A percentile compares a stretch with the other conserved stretches of the same genome.
Evolutionary conservation across 805 yeast species (phyloP).

Genomic region (Saturnispora zaruensis): DNA sequence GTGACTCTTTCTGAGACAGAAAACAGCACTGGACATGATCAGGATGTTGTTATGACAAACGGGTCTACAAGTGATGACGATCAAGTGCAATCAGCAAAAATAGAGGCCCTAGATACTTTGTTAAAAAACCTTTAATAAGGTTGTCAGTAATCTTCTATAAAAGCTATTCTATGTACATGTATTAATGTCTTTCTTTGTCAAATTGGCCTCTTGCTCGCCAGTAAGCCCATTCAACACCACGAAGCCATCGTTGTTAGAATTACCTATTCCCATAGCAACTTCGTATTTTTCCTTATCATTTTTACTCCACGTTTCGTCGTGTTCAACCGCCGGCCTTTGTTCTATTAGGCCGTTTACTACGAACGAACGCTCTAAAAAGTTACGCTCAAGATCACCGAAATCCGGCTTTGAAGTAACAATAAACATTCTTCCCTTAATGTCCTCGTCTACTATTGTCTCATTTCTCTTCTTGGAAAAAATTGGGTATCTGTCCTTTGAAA

Average conservation of each 20-base stretch:
- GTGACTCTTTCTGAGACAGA: neutral
- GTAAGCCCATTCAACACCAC: neutral
- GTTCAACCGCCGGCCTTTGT: constrained; percentile 19
- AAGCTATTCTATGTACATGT: constrained; percentile 1
- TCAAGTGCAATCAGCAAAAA: neutral
- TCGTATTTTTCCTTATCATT: constrained; percentile 6
- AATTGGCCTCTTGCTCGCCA: neutral
- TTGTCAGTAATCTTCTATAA: neutral
- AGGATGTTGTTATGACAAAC: constrained; percentile 1
- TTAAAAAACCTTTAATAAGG: neutral
- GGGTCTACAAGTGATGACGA: neutral
- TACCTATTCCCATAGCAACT: neutral
- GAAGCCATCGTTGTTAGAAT: neutral
- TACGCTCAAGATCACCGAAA: constrained; percentile 25
- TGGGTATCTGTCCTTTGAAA: constrained; percentile 14
- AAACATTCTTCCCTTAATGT: constrained; percentile 15
- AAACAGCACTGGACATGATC: neutral
- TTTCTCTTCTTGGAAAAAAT: constrained; percentile 10
- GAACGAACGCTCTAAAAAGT: constrained; percentile 24
- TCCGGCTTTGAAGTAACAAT: constrained; percentile 16
- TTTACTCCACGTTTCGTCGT: constrained; percentile 17
- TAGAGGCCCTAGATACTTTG: constrained; percentile 2
- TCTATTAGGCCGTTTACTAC: constrained; percentile 22
- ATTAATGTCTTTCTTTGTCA: neutral
- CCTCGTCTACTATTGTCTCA: constrained; percentile 1